Evolutionary conservation across 352 stramenopile genomes (phyloP).

Genomic region (Phytophthora ramorum): DNA sequence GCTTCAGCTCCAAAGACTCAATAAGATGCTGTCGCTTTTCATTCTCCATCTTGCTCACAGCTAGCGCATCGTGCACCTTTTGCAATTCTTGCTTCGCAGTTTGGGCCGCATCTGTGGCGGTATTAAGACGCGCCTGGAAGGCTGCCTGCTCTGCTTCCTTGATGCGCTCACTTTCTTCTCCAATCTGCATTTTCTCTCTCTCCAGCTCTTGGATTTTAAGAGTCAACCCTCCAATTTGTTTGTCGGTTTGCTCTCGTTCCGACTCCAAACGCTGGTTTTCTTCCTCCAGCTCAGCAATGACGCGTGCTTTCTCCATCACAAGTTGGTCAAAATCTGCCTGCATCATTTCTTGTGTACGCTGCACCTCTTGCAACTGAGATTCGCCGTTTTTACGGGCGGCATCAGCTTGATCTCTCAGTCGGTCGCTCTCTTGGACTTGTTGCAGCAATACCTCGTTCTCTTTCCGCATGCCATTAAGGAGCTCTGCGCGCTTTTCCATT

Average conservation of each 20-base stretch:
- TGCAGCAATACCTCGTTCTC: constrained; percentile 63
- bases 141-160: constrained; percentile 33
- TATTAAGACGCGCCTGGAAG: constrained; percentile 29
- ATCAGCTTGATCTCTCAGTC: constrained; percentile 24
- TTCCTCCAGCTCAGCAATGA: constrained; percentile 35
- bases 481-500: constrained; percentile 78
- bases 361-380: constrained; percentile 36
- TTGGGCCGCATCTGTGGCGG: constrained; percentile 14
- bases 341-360: constrained; percentile 37
- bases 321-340: constrained; percentile 51
- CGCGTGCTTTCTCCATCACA: constrained; percentile 29
- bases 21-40: constrained; percentile 31
- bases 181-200: constrained; percentile 30
- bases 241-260: constrained; percentile 19
- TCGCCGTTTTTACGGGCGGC: constrained; percentile 15
- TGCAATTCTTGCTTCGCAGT: constrained; percentile 32
- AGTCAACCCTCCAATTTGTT: constrained; percentile 24
- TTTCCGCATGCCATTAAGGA: constrained; percentile 83
- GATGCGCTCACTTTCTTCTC: constrained; percentile 19
- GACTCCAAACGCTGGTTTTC: constrained; percentile 12
- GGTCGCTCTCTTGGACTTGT: constrained; percentile 33
- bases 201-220: constrained; percentile 33
- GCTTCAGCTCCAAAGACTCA: constrained; percentile 34
- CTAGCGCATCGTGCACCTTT: constrained; percentile 26
- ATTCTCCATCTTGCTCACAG: constrained; percentile 35